These are phyloP conservation scores for Verticillium nubilum DNA, from an alignment of 2,329 filamentous ascomycete genomes.

Conservation along the genomic window DNA sequence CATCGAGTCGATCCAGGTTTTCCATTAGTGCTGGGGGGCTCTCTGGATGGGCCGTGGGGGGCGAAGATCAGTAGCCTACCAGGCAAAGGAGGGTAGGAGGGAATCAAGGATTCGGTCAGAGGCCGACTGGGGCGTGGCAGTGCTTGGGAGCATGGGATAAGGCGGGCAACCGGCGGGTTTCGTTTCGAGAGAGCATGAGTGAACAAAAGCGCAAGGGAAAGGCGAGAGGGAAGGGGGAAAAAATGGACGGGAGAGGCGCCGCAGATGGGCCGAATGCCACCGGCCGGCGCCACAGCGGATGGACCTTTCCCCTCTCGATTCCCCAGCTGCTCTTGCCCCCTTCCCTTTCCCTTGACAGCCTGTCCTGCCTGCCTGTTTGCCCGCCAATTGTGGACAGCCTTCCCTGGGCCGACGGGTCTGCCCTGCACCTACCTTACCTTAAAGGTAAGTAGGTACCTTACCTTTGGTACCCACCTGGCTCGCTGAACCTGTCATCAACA, in stretches of 20 bases:
- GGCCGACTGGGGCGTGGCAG: not conserved
- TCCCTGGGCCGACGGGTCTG: no score
- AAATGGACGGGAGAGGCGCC: not conserved
- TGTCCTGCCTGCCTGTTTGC: no score
- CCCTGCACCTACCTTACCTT: no score
- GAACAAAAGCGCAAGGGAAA: not conserved
- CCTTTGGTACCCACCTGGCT: no score
- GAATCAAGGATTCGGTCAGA: not conserved
- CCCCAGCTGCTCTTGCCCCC: not conserved
- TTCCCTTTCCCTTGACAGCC: not conserved
- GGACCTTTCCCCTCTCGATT: not conserved
- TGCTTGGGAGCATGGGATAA: not conserved
- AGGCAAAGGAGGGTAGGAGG: not conserved
- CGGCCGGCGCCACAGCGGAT: not conserved
- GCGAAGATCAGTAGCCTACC: not conserved
- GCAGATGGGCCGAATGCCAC: not conserved
- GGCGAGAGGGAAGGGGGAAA: not conserved
- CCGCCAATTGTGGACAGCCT: no score
- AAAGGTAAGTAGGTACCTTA: no score
- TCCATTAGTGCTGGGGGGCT: not conserved
- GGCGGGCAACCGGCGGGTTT: not conserved
- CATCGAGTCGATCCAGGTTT: not conserved
- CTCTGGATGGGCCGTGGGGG: not conserved
- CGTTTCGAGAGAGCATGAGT: not conserved
- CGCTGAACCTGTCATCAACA: not conserved